These are phyloP conservation scores for Mollisiaceae sp. DNA, from an alignment of 2,329 filamentous ascomycete species.

Conservation along the genomic window DNA sequence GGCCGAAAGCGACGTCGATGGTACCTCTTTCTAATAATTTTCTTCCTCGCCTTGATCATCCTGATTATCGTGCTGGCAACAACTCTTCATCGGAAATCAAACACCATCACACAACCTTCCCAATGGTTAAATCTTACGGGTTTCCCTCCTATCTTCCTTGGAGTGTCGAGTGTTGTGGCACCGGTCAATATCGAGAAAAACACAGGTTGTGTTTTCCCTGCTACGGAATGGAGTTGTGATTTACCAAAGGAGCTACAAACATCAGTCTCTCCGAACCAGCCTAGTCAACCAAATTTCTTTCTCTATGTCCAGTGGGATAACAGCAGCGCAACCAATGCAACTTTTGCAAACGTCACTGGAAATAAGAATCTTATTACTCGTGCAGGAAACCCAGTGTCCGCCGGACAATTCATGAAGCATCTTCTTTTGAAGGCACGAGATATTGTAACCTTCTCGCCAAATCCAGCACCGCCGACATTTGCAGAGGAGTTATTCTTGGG, in stretches of 20 bases:
- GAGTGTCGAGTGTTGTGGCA: slow-evolving; percentile 77
- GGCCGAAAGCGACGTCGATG: slow-evolving; percentile 66
- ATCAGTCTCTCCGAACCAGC: slow-evolving; percentile 64
- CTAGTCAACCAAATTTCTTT: slow-evolving; percentile 77
- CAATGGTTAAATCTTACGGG: slow-evolving; percentile 84
- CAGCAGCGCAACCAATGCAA: slow-evolving; percentile 51
- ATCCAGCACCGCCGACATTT: slow-evolving; percentile 51
- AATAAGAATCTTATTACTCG: slow-evolving; percentile 36
- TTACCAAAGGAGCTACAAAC: slow-evolving; percentile 79
- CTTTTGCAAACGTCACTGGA: slow-evolving; percentile 47
- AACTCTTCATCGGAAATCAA: slow-evolving; percentile 52
- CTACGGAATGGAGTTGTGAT: slow-evolving; percentile 84
- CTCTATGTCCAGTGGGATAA: slow-evolving; percentile 79
- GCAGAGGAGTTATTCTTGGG: slow-evolving; percentile 82
- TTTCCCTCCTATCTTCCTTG: slow-evolving; percentile 86
- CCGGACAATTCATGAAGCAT: slow-evolving; percentile 40
- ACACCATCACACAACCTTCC: slow-evolving; percentile 46
- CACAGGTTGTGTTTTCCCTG: slow-evolving; percentile 72
- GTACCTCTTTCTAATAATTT: slow-evolving; percentile 58
- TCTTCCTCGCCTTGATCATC: slow-evolving; percentile 59
- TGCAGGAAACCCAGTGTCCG: slow-evolving; percentile 41
- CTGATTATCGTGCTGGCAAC: slow-evolving; percentile 63
- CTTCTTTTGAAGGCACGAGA: slow-evolving; percentile 41
- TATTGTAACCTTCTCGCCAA: slow-evolving; percentile 48
- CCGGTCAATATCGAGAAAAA: slow-evolving; percentile 69